Base-by-base conservation (phyloP, 495 filamentous ascomycete genomes). In the Penicillium riverlandense region DNA sequence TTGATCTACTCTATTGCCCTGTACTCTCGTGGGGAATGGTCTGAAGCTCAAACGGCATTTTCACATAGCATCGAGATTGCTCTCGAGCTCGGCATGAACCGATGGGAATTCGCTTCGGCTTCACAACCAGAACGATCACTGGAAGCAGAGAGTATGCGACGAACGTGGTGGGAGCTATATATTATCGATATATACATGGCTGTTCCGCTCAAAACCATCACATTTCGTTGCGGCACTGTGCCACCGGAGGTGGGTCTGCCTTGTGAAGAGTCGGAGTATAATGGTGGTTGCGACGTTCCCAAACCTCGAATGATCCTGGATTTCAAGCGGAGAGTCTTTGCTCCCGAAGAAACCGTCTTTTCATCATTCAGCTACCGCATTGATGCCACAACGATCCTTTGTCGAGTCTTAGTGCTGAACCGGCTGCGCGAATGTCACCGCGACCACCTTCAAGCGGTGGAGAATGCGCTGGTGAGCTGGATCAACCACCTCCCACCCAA, bases 401-500 rank as follows among this genome's bases (percentile, higher is more conserved):
- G 54, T 27, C 55, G 66, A 11, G 65, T 65, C 4, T 43, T 70
- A 14, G 59, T 68, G 4, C 39, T 71, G 9, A 70, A 68, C 36
- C 44, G 59, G 27, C 44, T 67, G 5, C 54, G 52, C 4, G 66
- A 70, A 16, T 53, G 54, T 11, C 66, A 70, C 33, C 56, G 61
- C 2, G 66, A 71, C 39, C 66, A 71, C 36, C 45, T 67, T 7
- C 68, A 71, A 48, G 66, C 68, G 8, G 65, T 67, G 6, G 65
- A 67, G 31, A 71, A 71, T 49, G 66, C 68, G 11, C 58, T 71
- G 7, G 62, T 67, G 22, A 70, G 68, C 53, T 71, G 68, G 68
- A 53, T 60, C 33, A 68, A 71, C 47, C 66, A 70, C 41, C 46
- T 71, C 7, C 68, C 68, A 0, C 41, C 61, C 8, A 59, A 55